Evolutionary conservation across 2,329 filamentous ascomycete species (phyloP), one percentile per base, ranked within the genome.

Genomic region (Fusarium chuoi): DNA sequence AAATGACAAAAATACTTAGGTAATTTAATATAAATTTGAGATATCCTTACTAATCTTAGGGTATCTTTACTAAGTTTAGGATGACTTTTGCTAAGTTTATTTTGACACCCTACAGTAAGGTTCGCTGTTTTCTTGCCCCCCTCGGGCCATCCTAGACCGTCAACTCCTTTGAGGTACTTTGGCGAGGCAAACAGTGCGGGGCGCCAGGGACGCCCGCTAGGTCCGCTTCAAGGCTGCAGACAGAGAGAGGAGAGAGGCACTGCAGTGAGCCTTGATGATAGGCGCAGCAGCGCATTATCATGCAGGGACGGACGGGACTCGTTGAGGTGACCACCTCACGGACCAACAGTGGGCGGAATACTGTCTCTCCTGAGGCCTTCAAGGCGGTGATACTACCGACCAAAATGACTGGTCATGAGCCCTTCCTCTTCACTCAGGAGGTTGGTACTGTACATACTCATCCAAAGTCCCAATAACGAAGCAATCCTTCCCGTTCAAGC

Each of bases 111-210:
- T n/a, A n/a, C n/a, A n/a, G n/a, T n/a, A n/a, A n/a, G n/a, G n/a
- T n/a, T n/a, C n/a, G n/a, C n/a, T n/a, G n/a, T n/a, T n/a, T n/a
- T n/a, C n/a, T n/a, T n/a, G n/a, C n/a, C n/a, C n/a, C n/a, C n/a
- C n/a, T n/a, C n/a, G n/a, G n/a, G n/a, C n/a, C n/a, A n/a, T n/a
- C n/a, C n/a, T n/a, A n/a, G n/a, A 38, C 24, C 46, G 22, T 44
- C 65, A 35, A 42, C 58, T 55, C 61, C 56, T 59, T 58, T 59
- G 57, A 75, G 57, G 61, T 51, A 70, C 68, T 75, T 75, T 70
- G 71, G 60, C 65, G 65, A 75, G 72, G 64, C 65, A 70, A 66
- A 75, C 68, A 75, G 72, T 75, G 72, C 42, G 72, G 72, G 72
- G 49, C 49, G 44, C 51, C 42, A 70, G 52, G 64, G 46, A 38